Percentiles rank a stretch among this genome's conserved stretches.
These are phyloP conservation scores for Starmera quercuum DNA, from an alignment of 805 yeast genomes.

Conservation along the genomic window DNA sequence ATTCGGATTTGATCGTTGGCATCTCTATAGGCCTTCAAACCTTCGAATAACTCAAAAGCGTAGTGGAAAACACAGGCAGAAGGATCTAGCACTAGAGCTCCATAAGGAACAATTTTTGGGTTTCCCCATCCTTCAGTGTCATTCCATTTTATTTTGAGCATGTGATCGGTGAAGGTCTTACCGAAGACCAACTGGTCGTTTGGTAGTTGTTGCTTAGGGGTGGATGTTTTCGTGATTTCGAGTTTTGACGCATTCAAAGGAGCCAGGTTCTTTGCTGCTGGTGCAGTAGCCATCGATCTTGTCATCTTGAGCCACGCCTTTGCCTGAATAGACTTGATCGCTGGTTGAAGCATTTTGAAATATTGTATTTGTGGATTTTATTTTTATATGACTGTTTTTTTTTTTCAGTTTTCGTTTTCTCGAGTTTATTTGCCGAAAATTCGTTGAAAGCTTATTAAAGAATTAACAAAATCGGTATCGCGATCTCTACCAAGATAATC, in stretches of 20 bases:
- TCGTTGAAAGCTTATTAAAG: too few species aligned
- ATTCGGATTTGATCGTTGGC: constrained; percentile 60
- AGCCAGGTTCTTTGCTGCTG: constrained; percentile 19
- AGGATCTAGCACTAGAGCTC: constrained; percentile 71
- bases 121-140: constrained; percentile 71
- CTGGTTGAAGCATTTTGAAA: too few species aligned
- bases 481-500: too few species aligned
- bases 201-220: constrained; percentile 49
- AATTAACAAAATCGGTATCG: too few species aligned
- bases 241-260: constrained; percentile 50
- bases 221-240: constrained; percentile 33
- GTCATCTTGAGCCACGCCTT: too few species aligned
- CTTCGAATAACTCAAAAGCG: constrained; percentile 92
- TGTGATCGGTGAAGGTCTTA: constrained; percentile 75
- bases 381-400: too few species aligned
- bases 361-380: too few species aligned
- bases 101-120: constrained; percentile 88
- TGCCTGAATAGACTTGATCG: too few species aligned
- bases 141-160: constrained; percentile 83
- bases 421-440: too few species aligned
- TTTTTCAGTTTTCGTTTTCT: too few species aligned
- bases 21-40: constrained; percentile 83
- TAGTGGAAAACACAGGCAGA: constrained; percentile 89
- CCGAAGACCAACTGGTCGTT: constrained; percentile 65
- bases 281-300: constrained; percentile 7